phyloP scores from a whole-genome alignment of 2,329 filamentous ascomycete species.

The Talaromyces rugulosus region DNA sequence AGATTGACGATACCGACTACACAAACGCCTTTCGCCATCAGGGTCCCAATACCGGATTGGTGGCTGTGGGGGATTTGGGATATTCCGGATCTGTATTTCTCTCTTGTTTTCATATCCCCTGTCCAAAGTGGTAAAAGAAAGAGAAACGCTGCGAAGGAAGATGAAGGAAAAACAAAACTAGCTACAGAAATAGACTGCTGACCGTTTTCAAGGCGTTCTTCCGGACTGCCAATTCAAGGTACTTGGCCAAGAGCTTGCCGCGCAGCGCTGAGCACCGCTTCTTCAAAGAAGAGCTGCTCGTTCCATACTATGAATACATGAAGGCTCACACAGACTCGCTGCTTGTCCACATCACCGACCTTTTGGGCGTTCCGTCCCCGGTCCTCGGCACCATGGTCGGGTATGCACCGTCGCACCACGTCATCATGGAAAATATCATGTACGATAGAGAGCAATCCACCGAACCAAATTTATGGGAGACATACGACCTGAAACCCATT shows the following conservation, averaged over 20 bases:
- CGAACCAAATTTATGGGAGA: slow-evolving; percentile 57
- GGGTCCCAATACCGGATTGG: slow-evolving; percentile 36
- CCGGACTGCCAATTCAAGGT: slow-evolving; percentile 61
- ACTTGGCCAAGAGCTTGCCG: slow-evolving; percentile 67
- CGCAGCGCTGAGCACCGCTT: slow-evolving; percentile 67
- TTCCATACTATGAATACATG: slow-evolving; percentile 64
- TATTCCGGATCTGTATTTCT: slow-evolving; percentile 63
- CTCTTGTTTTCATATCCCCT: background rate
- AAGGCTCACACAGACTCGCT: slow-evolving; percentile 55
- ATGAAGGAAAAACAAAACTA: background rate
- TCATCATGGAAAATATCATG: slow-evolving; percentile 73
- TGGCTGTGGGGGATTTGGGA: slow-evolving; percentile 63
- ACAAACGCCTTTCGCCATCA: slow-evolving; percentile 48
- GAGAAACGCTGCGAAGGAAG: too few relatives aligned
- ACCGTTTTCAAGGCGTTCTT: slow-evolving; percentile 59
- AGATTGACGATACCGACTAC: slow-evolving; percentile 53
- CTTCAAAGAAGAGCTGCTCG: slow-evolving; percentile 63
- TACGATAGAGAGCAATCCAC: slow-evolving; percentile 52
- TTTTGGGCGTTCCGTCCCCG: slow-evolving; percentile 53
- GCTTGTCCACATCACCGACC: slow-evolving; percentile 67
- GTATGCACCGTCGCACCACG: slow-evolving; percentile 64
- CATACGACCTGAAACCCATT: slow-evolving; percentile 69
- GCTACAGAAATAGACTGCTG: background rate
- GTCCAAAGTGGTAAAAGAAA: background rate
- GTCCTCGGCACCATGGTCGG: slow-evolving; percentile 60